Base-by-base conservation (phyloP, 257 asterid species). In the Osmanthus fragrans region DNA sequence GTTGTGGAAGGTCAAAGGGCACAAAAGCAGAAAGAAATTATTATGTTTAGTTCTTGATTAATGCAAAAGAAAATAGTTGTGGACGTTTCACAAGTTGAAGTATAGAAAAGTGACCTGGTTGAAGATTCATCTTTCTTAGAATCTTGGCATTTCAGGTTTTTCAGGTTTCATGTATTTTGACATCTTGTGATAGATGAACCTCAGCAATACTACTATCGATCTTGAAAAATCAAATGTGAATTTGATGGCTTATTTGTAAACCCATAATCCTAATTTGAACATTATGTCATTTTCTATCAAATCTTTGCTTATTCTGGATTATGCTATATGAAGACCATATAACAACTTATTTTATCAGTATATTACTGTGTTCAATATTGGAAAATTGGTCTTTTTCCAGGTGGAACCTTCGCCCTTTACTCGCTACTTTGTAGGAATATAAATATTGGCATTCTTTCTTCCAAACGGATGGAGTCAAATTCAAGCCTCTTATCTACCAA, bases 331-430 rank as follows among this genome's bases (percentile, higher is more conserved):
- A 18, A 13, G 60, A 18, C 18, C 60, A 49, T 49, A 58, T 21
- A 32, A n/a, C 0, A n/a, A 58, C 30, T 58, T 21, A 29, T 58
- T 23, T 60, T 60, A 63, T 63, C 33, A 10, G 36, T 36, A 33
- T 27, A 10, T 60, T 32, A 49, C 65, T 33, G 42, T 7, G 19
- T 51, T 19, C 1, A 29, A 71, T 51, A 15, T 76, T 80, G 18
- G 71, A 64, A 39, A 29, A 58, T 47, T 68, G 69, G 15, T 19
- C 36, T 23, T 39, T 77, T 78, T 72, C 73, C 79, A 90, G 91
- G 92, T 47, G 93, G 92, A 76, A 89, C 92, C 4, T 85, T 91
- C 78, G 92, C 92, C 58, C 89, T 91, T 19, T 89, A 89, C 77
- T 91, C 92, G 0, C 78, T 91, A 40, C 91, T 87, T 21, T 89